Percentiles rank a stretch among this genome's conserved stretches.
Evolutionary conservation across 2,329 filamentous ascomycete genomes (phyloP).

Genomic region (Pestalotiopsis sp.): DNA sequence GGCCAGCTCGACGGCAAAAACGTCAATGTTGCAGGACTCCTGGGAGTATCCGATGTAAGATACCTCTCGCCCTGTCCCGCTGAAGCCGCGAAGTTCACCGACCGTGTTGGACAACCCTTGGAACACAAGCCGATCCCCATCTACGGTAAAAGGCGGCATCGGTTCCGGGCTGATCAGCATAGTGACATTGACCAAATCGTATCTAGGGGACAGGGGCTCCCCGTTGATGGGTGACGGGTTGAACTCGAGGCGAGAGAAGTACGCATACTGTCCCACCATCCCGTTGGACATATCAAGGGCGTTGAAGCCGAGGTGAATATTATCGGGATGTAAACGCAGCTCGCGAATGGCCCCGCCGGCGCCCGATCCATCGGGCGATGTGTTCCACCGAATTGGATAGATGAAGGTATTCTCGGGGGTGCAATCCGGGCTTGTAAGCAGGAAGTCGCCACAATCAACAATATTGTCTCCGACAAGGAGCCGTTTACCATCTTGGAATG

Average conservation of each 20-base stretch:
- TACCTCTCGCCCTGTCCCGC: slow-evolving; percentile 42
- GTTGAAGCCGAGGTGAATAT: slow-evolving; percentile 45
- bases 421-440: slow-evolving; percentile 38
- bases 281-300: slow-evolving; percentile 32
- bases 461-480: slow-evolving; percentile 36
- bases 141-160: slow-evolving; percentile 22
- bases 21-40: slow-evolving; percentile 48
- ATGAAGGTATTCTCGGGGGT: slow-evolving; percentile 39
- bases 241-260: slow-evolving; percentile 38
- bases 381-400: slow-evolving; percentile 44
- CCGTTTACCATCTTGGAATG: slow-evolving; percentile 41
- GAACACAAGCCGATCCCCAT: slow-evolving; percentile 26
- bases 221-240: slow-evolving; percentile 37
- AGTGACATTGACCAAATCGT: slow-evolving; percentile 43
- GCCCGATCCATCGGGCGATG: slow-evolving; percentile 21
- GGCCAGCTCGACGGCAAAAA: slow-evolving; percentile 42
- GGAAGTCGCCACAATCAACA: slow-evolving; percentile 39
- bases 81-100: slow-evolving; percentile 49
- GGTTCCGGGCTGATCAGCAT: slow-evolving; percentile 31
- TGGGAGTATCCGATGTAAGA: slow-evolving; percentile 41
- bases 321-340: slow-evolving; percentile 48
- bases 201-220: slow-evolving; percentile 32
- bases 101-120: slow-evolving; percentile 36
- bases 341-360: slow-evolving; percentile 40
- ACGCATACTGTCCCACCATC: slow-evolving; percentile 23